Conservation (phyloP, 75 land plant species). For the Pseudotsuga menziesii region DNA sequence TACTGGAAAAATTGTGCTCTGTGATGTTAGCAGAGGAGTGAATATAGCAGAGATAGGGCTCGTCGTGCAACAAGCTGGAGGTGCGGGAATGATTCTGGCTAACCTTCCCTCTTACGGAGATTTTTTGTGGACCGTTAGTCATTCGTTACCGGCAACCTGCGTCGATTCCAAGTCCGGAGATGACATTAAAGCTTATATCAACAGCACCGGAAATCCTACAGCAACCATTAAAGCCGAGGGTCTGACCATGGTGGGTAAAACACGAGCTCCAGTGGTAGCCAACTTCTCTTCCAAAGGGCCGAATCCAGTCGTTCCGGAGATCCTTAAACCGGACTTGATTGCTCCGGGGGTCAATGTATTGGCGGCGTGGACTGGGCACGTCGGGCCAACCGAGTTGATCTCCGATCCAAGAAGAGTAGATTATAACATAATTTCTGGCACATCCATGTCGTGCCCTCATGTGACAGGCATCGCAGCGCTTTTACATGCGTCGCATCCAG, state of each 20-base stretch:
- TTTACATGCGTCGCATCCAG: conserved; percentile 58
- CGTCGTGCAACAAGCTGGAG: conserved; percentile 63
- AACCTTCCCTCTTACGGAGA: conserved; percentile 64
- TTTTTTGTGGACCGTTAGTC: conserved; percentile 61
- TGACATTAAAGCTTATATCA: conserved; percentile 41
- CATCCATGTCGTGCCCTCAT: conserved; percentile 88
- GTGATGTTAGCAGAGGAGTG: conserved; percentile 55
- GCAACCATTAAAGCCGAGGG: conserved; percentile 51
- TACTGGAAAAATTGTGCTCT: conserved; percentile 64
- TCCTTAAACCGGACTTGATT: conserved; percentile 63
- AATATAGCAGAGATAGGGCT: conserved; percentile 55
- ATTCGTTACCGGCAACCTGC: conserved; percentile 60
- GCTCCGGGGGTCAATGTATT: conserved; percentile 81
- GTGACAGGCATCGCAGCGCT: conserved; percentile 71
- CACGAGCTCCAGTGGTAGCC: conserved; percentile 64
- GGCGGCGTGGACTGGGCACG: conserved; percentile 59
- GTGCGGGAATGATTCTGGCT: conserved; percentile 60
- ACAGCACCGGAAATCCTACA: conserved; percentile 20
- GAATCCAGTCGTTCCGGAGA: conserved; percentile 32
- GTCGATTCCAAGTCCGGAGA: conserved; percentile 44
- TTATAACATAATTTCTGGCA: conserved; percentile 71
- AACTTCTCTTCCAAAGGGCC: conserved; percentile 80
- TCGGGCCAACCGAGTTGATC: conserved; percentile 44
- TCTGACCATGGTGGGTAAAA: conserved; percentile 34
- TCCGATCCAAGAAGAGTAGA: conserved; percentile 33